Evolutionary conservation across 2,329 filamentous ascomycete genomes (phyloP).

Genomic region (Trichoderma simmonsii): DNA sequence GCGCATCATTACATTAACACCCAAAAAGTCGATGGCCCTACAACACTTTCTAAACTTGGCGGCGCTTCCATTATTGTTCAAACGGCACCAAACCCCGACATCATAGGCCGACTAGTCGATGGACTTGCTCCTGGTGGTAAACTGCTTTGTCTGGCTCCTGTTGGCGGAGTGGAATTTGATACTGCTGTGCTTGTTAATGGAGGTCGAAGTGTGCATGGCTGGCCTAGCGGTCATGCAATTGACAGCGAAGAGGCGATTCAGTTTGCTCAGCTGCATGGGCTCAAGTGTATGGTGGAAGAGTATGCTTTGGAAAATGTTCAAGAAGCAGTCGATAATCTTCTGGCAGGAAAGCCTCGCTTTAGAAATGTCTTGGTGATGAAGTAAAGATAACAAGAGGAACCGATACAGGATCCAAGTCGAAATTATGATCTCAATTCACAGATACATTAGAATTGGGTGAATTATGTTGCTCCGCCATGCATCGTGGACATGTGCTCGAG

Average conservation of each 20-base stretch:
- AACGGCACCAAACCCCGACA: slow-evolving; percentile 59
- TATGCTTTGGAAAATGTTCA: background rate
- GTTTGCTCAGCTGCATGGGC: background rate
- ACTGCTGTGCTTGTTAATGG: background rate
- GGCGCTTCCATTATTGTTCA: slow-evolving; percentile 60
- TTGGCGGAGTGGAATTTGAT: slow-evolving; percentile 30
- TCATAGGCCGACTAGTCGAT: slow-evolving; percentile 50
- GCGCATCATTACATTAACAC: slow-evolving; percentile 50
- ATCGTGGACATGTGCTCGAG: background rate
- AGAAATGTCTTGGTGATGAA: background rate
- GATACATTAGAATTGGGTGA: background rate
- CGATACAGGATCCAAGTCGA: background rate
- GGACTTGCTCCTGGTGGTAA: slow-evolving; percentile 56
- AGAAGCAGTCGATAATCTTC: background rate
- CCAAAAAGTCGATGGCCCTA: slow-evolving; percentile 46
- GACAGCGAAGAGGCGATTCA: background rate
- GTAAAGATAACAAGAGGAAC: background rate
- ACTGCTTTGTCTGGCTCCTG: slow-evolving; percentile 56
- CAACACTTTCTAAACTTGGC: slow-evolving; percentile 53
- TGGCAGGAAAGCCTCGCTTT: background rate
- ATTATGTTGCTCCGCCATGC: background rate
- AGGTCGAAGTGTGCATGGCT: background rate
- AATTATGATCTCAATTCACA: background rate
- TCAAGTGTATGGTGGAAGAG: background rate
- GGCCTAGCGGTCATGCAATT: background rate